Evolutionary conservation across 805 yeast species (phyloP).

Genomic region (Ogataea allantospora): DNA sequence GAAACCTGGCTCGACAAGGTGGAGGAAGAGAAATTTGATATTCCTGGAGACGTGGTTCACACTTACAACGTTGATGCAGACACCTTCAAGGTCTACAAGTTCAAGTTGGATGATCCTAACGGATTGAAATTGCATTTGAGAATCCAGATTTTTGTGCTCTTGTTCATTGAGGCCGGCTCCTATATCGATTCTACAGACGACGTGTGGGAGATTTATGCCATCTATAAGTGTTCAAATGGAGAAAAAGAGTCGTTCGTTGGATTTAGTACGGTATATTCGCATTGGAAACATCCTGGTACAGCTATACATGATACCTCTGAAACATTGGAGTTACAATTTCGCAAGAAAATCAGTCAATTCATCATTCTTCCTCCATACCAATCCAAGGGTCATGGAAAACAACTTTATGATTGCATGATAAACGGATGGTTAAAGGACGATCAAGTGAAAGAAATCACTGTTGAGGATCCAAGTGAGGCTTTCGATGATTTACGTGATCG

Average conservation of each 20-base stretch:
- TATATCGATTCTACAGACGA: constrained; percentile 75
- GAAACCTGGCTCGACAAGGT: constrained; percentile 60
- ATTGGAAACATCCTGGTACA: constrained; percentile 69
- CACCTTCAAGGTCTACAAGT: constrained; percentile 51
- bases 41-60: constrained; percentile 34
- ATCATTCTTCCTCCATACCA: constrained; percentile 84
- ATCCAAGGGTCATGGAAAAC: constrained; percentile 66
- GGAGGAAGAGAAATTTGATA: constrained; percentile 41
- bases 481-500: constrained; percentile 91
- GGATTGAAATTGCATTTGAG: constrained; percentile 60
- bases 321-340: constrained; percentile 31
- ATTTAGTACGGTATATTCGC: constrained; percentile 78
- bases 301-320: constrained; percentile 45
- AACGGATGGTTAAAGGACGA: constrained; percentile 54
- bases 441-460: constrained; percentile 66
- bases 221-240: constrained; percentile 38
- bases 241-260: constrained; percentile 58
- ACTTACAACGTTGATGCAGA: constrained; percentile 37
- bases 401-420: constrained; percentile 56
- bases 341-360: constrained; percentile 86
- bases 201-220: constrained; percentile 74
- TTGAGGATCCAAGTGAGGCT: constrained; percentile 91
- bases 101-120: constrained; percentile 38
- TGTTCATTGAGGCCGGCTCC: constrained; percentile 93
- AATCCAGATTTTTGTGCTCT: constrained; percentile 73